phyloP scores from a whole-genome alignment of 1,139 yeast genomes.

The Kodamaea derodonti region DNA sequence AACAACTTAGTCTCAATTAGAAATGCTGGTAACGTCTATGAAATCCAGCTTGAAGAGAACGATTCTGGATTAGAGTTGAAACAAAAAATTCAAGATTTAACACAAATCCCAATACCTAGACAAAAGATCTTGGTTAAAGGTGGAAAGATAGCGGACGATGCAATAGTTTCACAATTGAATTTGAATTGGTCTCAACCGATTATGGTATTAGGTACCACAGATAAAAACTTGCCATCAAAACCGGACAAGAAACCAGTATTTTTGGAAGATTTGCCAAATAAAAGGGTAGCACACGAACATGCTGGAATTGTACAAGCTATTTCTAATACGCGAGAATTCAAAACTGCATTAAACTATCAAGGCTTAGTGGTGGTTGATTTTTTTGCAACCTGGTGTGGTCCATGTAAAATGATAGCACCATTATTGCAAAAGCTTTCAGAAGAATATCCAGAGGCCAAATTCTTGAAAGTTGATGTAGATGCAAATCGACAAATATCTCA shows the following conservation, averaged over 20 bases:
- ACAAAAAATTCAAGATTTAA: conserved; percentile 62
- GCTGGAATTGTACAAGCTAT: conserved; percentile 73
- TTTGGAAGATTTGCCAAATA: conserved; percentile 59
- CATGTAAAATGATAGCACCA: conserved; percentile 86
- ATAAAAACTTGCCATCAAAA: conserved; percentile 55
- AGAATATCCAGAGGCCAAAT: conserved; percentile 51
- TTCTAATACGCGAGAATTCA: conserved; percentile 55
- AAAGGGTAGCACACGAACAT: conserved; percentile 53
- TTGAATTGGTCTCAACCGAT: conserved; percentile 65
- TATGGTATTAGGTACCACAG: conserved; percentile 93
- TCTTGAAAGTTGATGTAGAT: conserved; percentile 85
- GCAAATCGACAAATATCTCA: conserved; percentile 70
- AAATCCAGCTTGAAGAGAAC: conserved; percentile 53
- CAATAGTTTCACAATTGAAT: conserved; percentile 44
- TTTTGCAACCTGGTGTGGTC: conserved; percentile 92
- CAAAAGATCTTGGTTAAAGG: conserved; percentile 89
- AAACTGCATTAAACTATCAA: conserved; percentile 48
- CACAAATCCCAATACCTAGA: conserved; percentile 80
- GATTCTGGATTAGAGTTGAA: conserved; percentile 72
- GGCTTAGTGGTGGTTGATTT: conserved; percentile 79
- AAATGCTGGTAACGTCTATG: conserved; percentile 81
- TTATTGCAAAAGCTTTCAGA: conserved; percentile 57
- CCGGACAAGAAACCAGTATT: conserved; percentile 58
- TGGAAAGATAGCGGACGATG: conserved; percentile 77
- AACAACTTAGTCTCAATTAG: conserved; percentile 61